Evolutionary conservation across 371 early-diverging fungal genomes (phyloP), one percentile per base, ranked within the genome.

Genomic region (Globomyces sp.): DNA sequence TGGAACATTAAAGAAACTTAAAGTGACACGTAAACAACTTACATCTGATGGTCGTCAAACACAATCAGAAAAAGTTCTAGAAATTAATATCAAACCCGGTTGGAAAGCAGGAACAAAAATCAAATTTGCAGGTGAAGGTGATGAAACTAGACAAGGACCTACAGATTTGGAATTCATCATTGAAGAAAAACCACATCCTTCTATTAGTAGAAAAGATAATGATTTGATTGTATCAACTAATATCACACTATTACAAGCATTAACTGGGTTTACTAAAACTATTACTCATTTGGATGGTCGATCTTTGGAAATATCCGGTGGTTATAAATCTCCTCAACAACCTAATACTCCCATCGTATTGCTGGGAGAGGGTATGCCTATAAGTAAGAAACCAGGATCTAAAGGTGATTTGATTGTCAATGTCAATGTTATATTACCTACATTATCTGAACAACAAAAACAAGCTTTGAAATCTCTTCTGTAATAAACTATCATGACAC

Each of bases 81-180:
- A 85, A 41, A 84, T 99, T 66, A 82, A 90, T 65, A 81, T 99
- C 75, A 95, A 93, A 71, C 92, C 98, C 1, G 99, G 99, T 2
- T 96, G 97, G 95, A 98, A 98, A 77, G 90, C 95, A 2, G 99
- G 99, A 4, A 97, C 99, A 64, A 96, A 98, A 80, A 87, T 99
- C 69, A 89, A 89, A 11, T 99, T 93, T 81, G 81, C 88, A 1
- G 89, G 87, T 49, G 94, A 96, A 78, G 99, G 99, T 36, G 98
- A 98, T 74, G 93, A 96, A 68, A 65, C 91, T 44, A 86, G 91
- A 6, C 58, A 40, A 46, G 73, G 73, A 0, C 82, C 82, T 62
- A 95, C 96, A 77, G 96, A 95, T 72, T 86, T 97, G 61, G 98
- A 92, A 64, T 94, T 99, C 74, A 80, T 95, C 24, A 68, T 99